Percentiles rank a stretch among this genome's conserved stretches.
Conservation (phyloP, 371 early-diverging fungal genomes). For the Nosema muscidifuracis region DNA sequence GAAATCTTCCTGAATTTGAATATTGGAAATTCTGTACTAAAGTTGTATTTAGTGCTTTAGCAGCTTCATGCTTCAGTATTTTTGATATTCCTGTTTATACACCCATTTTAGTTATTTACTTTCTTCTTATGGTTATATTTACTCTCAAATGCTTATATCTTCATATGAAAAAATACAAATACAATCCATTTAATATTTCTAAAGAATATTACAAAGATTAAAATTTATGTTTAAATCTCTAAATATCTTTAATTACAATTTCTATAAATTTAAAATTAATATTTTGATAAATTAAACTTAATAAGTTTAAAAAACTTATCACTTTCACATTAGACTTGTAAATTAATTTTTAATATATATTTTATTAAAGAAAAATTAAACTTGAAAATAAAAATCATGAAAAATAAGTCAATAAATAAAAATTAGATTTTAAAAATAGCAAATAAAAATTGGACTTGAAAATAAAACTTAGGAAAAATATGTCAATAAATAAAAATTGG, state of each 20-base stretch:
- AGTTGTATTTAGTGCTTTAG: conserved; percentile 31
- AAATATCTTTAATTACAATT: background rate
- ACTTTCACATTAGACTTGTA: no score
- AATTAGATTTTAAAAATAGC: no score
- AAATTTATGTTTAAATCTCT: background rate
- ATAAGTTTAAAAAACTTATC: no score
- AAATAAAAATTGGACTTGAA: no score
- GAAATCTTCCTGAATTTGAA: conserved; percentile 96
- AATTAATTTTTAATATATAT: no score
- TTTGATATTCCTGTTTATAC: conserved; percentile 96
- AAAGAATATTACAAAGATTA: conserved; percentile 70
- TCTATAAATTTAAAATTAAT: no score
- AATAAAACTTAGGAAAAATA: no score
- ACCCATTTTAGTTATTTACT: conserved; percentile 72
- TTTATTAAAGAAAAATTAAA: no score
- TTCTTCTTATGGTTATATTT: conserved; percentile 77
- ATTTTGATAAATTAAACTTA: no score
- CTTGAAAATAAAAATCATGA: no score
- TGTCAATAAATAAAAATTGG: no score
- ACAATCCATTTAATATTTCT: conserved; percentile 86
- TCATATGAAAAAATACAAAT: conserved; percentile 93
- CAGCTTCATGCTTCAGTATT: conserved; percentile 61
- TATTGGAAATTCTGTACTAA: conserved; percentile 71
- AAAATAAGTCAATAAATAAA: no score
- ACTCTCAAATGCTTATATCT: conserved; percentile 87